Base-by-base conservation (phyloP, 1,284 basidiomycete genomes). In the Irpex sp. region DNA sequence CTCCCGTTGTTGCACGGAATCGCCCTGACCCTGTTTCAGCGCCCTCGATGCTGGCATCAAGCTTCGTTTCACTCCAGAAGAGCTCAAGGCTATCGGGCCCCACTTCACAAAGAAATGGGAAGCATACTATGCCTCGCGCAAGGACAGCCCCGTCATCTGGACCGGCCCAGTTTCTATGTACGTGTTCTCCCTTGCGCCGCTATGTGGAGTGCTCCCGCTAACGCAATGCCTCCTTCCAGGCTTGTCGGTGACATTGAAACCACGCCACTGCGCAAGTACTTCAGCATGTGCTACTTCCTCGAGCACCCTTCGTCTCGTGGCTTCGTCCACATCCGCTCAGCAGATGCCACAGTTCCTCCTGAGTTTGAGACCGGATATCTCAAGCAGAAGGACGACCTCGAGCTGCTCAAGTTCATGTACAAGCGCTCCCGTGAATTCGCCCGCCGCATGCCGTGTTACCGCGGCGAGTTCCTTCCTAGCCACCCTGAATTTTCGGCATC, bases 401-500 rank as follows among this genome's bases (percentile, higher is more conserved):
- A 76, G 1, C 73, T 81, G 9, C 69, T 86, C 63, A 74, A 80
- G 58, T 86, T 83, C 79, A 74, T 68, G 0, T 90, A 88, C 70
- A 90, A 90, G 70, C 79, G 77, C 64, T 64, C 73, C 21, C 76
- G 85, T n/a, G 88, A 90, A 71, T 70, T 84, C 43, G 80, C 78
- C 1, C 80, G 88, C 19, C 82, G 87, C 1, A 81, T 89, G 80
- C 74, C 77, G 0, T 71, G 72, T 21, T 89, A 81, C 71, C 78
- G 82, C 1, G 88, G 87, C 3, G 87, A 88, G 65, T 70, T 78
- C 1, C 57, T 68, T 0, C 60, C 68, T 1, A 68, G 67, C 11
- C 83, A 89, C 66, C 88, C 88, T 0, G 60, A 64, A 5, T 89
- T 89, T 70, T 67, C 79, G 1, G 64, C 70, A 1, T 77, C 73